Evolutionary conservation across 2,329 filamentous ascomycete species (phyloP).

Genomic region (Aspergillus chevalieri): DNA sequence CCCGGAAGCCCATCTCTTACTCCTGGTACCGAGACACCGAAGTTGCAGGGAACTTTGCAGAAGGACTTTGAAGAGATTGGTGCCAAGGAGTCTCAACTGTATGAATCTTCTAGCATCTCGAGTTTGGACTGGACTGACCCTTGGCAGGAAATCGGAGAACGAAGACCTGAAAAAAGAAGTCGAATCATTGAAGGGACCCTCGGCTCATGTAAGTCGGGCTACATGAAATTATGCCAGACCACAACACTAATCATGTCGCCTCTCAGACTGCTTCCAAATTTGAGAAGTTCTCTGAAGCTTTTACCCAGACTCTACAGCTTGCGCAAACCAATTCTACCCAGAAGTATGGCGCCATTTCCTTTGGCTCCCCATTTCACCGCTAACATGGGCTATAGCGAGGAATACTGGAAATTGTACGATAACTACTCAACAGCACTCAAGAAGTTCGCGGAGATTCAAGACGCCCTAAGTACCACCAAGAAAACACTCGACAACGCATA

Average conservation of each 20-base stretch:
- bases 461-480: constrained; percentile 28
- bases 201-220: constrained; percentile 12
- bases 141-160: constrained; percentile 34
- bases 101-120: constrained; percentile 8
- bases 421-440: constrained; percentile 31
- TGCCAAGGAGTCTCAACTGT: constrained; percentile 35
- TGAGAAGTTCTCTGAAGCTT: constrained; percentile 29
- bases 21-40: constrained; percentile 34
- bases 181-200: constrained; percentile 25
- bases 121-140: constrained; percentile 14
- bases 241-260: constrained; percentile 9
- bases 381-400: constrained; percentile 26
- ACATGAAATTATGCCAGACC: neutral
- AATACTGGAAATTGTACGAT: constrained; percentile 38
- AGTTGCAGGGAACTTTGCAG: constrained; percentile 34
- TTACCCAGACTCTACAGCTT: constrained; percentile 25
- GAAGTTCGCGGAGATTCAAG: constrained; percentile 35
- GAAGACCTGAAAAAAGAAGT: constrained; percentile 35
- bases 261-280: constrained; percentile 21
- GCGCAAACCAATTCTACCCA: constrained; percentile 31
- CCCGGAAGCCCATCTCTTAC: constrained; percentile 33
- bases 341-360: constrained; percentile 19
- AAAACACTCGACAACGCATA: constrained; percentile 32
- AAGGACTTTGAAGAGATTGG: constrained; percentile 39
- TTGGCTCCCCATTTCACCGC: neutral